Percentiles rank a stretch among this genome's conserved stretches.
phyloP scores from a whole-genome alignment of 352 stramenopile genomes.

The Pythium brassicae region DNA sequence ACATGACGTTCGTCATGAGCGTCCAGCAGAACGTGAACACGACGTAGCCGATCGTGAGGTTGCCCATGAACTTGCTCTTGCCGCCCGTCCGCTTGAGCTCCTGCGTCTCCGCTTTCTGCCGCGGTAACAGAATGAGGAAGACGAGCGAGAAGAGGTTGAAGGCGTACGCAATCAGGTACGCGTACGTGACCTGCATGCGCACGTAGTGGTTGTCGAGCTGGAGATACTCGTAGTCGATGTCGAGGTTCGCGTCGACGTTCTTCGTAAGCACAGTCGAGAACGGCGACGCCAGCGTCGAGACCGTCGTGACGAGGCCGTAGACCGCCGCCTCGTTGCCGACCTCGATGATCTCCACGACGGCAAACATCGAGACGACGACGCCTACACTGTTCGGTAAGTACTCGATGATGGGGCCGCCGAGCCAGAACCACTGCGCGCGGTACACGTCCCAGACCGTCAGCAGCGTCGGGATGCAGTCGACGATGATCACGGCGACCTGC shows the following conservation, averaged over 20 bases:
- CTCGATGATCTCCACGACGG: slow-evolving; percentile 55
- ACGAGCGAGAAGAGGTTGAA: slow-evolving; percentile 52
- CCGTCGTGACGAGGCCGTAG: slow-evolving; percentile 55
- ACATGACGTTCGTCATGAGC: slow-evolving; percentile 40
- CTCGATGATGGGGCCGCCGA: slow-evolving; percentile 43
- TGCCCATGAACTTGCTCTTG: slow-evolving; percentile 29
- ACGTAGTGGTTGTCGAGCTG: slow-evolving; percentile 34
- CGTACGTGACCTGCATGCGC: slow-evolving; percentile 51
- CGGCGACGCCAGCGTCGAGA: slow-evolving; percentile 40
- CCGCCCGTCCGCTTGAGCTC: slow-evolving; percentile 35
- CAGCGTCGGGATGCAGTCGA: slow-evolving; percentile 47
- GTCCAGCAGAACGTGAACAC: slow-evolving; percentile 30
- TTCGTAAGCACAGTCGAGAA: slow-evolving; percentile 44
- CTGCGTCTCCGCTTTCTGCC: slow-evolving; percentile 44
- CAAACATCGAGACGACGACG: slow-evolving; percentile 55
- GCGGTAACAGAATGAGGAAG: slow-evolving; percentile 44
- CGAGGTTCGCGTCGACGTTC: slow-evolving; percentile 46
- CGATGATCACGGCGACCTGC: slow-evolving; percentile 12
- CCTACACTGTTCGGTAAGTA: slow-evolving; percentile 45
- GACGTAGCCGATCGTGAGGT: slow-evolving; percentile 31
- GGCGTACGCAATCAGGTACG: slow-evolving; percentile 49
- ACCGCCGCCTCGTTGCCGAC: slow-evolving; percentile 46
- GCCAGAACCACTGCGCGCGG: slow-evolving; percentile 63
- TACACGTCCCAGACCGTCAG: slow-evolving; percentile 47
- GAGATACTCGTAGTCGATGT: slow-evolving; percentile 45